These are phyloP conservation scores for Panaeolus cyanescens DNA, from an alignment of 768 basidiomycete species.

Conservation along the genomic window DNA sequence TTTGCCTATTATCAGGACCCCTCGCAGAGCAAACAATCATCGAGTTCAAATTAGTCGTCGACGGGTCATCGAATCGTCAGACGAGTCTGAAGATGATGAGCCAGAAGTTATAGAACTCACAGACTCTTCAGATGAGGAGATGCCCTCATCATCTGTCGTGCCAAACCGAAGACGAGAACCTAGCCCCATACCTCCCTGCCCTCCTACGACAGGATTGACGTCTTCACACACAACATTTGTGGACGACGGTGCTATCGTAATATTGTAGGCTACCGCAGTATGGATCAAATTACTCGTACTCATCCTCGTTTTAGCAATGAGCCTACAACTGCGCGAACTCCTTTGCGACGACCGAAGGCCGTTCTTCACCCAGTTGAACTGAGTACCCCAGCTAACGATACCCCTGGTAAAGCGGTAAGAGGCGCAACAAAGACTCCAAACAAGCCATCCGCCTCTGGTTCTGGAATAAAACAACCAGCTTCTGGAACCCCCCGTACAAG, in stretches of 20 bases:
- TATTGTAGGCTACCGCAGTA: slow-evolving; percentile 26
- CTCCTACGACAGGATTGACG: too few species aligned
- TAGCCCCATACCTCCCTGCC: not conserved
- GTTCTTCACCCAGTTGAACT: not conserved
- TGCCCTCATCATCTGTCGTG: not conserved
- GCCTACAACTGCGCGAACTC: slow-evolving; percentile 49
- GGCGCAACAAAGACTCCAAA: not conserved
- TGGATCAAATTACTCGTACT: not conserved
- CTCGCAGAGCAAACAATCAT: not conserved
- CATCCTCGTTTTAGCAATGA: slow-evolving; percentile 39
- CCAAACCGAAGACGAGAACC: not conserved
- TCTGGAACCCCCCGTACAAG: slow-evolving; percentile 19
- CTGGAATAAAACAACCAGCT: slow-evolving; percentile 3
- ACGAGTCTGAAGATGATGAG: slow-evolving; percentile 20
- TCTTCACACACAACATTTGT: not conserved
- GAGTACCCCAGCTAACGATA: not conserved
- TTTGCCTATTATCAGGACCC: not conserved
- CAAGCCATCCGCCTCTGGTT: not conserved
- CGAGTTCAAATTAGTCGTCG: slow-evolving; percentile 13
- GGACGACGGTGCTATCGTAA: slow-evolving; percentile 31
- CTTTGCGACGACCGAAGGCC: slow-evolving; percentile 26
- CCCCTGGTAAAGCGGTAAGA: not conserved
- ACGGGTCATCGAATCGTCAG: slow-evolving; percentile 37
- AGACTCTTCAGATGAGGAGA: slow-evolving; percentile 19
- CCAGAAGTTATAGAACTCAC: slow-evolving; percentile 29